These are phyloP conservation scores for Phyllosticta citrichinensis DNA, from an alignment of 2,329 filamentous ascomycete genomes.

Conservation along the genomic window DNA sequence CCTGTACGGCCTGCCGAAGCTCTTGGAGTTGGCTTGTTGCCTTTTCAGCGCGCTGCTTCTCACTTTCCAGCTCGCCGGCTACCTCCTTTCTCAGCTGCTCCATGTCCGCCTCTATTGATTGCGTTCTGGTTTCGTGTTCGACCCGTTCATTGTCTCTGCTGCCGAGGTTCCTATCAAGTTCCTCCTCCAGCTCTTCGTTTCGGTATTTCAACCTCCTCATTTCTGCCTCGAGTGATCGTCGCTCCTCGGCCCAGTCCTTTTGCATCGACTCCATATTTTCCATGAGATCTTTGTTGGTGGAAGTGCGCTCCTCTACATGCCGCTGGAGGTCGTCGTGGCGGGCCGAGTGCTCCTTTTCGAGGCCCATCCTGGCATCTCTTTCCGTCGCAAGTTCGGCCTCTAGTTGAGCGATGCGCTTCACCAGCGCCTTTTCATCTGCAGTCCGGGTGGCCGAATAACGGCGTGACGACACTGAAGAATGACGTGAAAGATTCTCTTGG, in stretches of 20 bases:
- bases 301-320: constrained; percentile 75
- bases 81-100: constrained; percentile 46
- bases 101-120: constrained; percentile 60
- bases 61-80: constrained; percentile 40
- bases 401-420: constrained; percentile 53
- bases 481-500: constrained; percentile 41
- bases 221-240: constrained; percentile 72
- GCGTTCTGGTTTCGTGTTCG: constrained; percentile 57
- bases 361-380: constrained; percentile 52
- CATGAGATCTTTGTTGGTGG: constrained; percentile 87
- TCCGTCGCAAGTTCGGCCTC: constrained; percentile 71
- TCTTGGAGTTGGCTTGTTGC: constrained; percentile 27
- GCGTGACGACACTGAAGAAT: constrained; percentile 51
- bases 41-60: constrained; percentile 18
- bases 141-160: constrained; percentile 74
- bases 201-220: constrained; percentile 65
- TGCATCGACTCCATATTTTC: constrained; percentile 91
- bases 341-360: constrained; percentile 60
- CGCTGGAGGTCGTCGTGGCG: constrained; percentile 48
- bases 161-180: constrained; percentile 74
- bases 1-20: constrained; percentile 48
- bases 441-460: constrained; percentile 52
- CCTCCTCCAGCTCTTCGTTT: constrained; percentile 83
- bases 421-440: constrained; percentile 49
- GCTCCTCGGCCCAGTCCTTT: constrained; percentile 75